A percentile compares a stretch with the other conserved stretches of the same genome.
Evolutionary conservation across 2,329 filamentous ascomycete genomes (phyloP).

Genomic region (Xylaria hypoxylon): DNA sequence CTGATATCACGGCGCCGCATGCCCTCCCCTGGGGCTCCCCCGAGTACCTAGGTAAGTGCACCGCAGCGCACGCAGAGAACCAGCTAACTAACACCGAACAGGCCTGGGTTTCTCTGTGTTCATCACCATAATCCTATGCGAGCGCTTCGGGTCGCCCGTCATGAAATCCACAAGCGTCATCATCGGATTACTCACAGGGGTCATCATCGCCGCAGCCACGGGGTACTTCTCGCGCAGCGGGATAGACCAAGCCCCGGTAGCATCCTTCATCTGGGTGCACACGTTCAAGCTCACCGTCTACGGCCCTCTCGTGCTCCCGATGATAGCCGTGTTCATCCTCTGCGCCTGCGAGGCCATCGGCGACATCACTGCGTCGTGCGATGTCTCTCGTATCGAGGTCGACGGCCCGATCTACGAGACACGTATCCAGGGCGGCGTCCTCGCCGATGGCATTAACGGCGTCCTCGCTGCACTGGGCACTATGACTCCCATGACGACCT

Average conservation of each 20-base stretch:
- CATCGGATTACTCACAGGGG: conserved; percentile 78
- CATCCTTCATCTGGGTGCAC: conserved; percentile 82
- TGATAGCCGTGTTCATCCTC: conserved; percentile 77
- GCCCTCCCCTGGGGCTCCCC: conserved; percentile 82
- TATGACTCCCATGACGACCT: conserved; percentile 82
- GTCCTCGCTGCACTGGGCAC: conserved; percentile 81
- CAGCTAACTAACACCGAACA: conserved; percentile 26
- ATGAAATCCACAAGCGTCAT: conserved; percentile 86
- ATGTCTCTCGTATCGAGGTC: conserved; percentile 81
- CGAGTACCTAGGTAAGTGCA: conserved; percentile 72
- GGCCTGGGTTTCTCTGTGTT: conserved; percentile 83
- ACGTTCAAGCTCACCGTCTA: conserved; percentile 80
- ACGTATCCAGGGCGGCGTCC: conserved; percentile 80
- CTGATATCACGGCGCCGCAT: conserved; percentile 74
- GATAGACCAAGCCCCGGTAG: conserved; percentile 77
- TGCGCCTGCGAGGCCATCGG: conserved; percentile 83
- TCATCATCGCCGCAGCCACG: conserved; percentile 80
- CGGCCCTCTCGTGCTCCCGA: conserved; percentile 77
- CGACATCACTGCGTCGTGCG: conserved; percentile 83
- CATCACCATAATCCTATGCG: conserved; percentile 80
- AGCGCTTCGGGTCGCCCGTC: conserved; percentile 83
- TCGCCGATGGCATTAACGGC: conserved; percentile 82
- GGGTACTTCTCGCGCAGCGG: conserved; percentile 82
- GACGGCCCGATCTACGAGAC: conserved; percentile 78
- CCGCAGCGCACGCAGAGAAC: too few relatives aligned